Evolutionary conservation across 192 early-diverging fungal genomes (phyloP).

Genomic region (Dissophora ornata): DNA sequence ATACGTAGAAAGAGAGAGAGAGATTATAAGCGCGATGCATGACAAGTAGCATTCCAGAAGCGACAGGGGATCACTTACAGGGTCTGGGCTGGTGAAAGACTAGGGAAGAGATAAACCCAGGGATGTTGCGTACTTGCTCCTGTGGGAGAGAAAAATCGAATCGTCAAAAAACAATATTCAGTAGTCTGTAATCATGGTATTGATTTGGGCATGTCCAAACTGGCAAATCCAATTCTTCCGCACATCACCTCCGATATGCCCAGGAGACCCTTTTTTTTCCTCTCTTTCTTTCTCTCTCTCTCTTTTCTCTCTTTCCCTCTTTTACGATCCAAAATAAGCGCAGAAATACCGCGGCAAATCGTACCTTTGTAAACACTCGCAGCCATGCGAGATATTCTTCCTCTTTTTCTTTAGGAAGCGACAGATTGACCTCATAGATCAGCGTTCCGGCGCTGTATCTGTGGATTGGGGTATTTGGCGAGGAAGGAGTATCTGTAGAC

Average conservation of each 20-base stretch:
- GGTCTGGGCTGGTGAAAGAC: constrained; percentile 51
- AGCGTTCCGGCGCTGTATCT: constrained; percentile 48
- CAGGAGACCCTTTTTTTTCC: no score
- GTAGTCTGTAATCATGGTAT: no score
- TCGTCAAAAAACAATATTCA: no score
- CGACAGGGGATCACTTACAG: constrained; percentile 23
- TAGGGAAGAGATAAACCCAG: constrained; percentile 47
- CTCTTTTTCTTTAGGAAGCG: constrained; percentile 61
- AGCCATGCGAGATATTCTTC: constrained; percentile 63
- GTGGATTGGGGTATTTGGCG: constrained; percentile 4
- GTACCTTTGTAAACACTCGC: constrained; percentile 55
- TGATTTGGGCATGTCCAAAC: no score
- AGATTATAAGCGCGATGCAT: constrained; percentile 6
- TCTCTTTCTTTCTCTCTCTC: no score
- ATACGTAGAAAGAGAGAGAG: constrained; percentile 1
- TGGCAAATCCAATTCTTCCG: no score
- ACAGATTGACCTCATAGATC: constrained; percentile 65
- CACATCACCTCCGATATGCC: no score
- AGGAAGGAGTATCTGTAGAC: constrained; percentile 5
- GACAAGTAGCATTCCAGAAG: not conserved
- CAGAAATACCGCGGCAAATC: no score
- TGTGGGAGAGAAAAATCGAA: constrained; percentile 2
- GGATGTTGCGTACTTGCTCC: constrained; percentile 40
- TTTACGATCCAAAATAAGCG: no score
- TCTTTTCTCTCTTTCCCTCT: no score